Base-by-base conservation (phyloP, 805 yeast species). In the Diddensiella santjacobensis region DNA sequence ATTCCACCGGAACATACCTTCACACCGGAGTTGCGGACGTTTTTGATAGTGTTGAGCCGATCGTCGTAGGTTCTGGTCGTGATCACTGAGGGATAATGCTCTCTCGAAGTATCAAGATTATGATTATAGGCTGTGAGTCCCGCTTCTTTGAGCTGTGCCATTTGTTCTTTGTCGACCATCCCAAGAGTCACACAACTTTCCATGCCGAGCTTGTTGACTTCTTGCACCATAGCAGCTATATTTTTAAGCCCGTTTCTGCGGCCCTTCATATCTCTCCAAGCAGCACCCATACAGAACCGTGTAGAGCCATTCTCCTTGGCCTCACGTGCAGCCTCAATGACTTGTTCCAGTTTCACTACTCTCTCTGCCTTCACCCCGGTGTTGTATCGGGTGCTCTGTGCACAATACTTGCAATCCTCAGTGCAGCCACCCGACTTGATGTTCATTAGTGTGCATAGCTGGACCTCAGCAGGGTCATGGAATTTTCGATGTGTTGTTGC, bases 191-290 rank as follows among this genome's bases (percentile, higher is more conserved):
- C 91, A 67, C 93, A 85, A 11, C 83, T 78, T 62, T 86, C 93
- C 79, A 86, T 70, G 0, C 82, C 80, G 63, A 85, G 63, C 20
- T 77, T 81, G 57, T 83, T 80, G 43, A 85, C 81, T 48, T 69
- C 74, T 23, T 69, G 62, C 29, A 85, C 81, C 90, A 85, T 84
- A 44, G 78, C 76, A 22, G 78, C 69, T 48, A 85, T 83, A 52
- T 71, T 77, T 50, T 73, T 77, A 52, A 85, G 61, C 0, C 84
- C 87, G 15, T 80, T 74, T 63, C 83, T 84, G 42, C 93, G 71
- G 15, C 93, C 91, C 42, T 71, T 70, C 93, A 85, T 85, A 52
- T 84, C 91, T 62, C 93, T 74, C 93, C 91, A 86, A 1, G 93
- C 93, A 8, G 91, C 87, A 41, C 93, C 93, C 81, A 85, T 77